These are phyloP conservation scores for Ephemerocybe angulata DNA, from an alignment of 768 basidiomycete species.

Conservation along the genomic window DNA sequence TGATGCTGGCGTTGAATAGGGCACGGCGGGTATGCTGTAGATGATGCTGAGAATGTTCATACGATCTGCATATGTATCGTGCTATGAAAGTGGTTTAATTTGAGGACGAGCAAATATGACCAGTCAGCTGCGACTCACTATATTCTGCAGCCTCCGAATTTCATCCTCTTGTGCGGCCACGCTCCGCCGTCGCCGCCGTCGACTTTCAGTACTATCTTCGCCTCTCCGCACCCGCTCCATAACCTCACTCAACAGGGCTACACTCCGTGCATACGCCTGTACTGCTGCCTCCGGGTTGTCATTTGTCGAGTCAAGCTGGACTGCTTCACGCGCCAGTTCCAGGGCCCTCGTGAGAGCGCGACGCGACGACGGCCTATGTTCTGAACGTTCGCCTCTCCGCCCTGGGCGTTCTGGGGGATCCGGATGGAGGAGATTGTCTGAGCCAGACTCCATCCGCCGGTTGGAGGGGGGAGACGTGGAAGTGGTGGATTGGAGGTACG, in stretches of 20 bases:
- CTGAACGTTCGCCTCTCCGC: slow-evolving; percentile 22
- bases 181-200: slow-evolving; percentile 63
- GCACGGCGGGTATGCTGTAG: slow-evolving; percentile 78
- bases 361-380: slow-evolving; percentile 67
- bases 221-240: slow-evolving; percentile 89
- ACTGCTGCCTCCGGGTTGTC: slow-evolving; percentile 88
- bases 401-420: background rate
- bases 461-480: slow-evolving; percentile 19
- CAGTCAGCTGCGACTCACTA: slow-evolving; percentile 49
- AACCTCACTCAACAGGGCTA: slow-evolving; percentile 82
- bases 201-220: slow-evolving; percentile 72
- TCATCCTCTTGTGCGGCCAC: slow-evolving; percentile 91
- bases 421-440: slow-evolving; percentile 22
- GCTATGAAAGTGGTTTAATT: slow-evolving; percentile 43
- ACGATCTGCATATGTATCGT: slow-evolving; percentile 92
- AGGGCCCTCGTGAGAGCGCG: slow-evolving; percentile 82
- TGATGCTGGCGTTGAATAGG: slow-evolving; percentile 56
- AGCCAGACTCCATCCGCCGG: slow-evolving; percentile 17
- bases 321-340: slow-evolving; percentile 86
- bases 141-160: slow-evolving; percentile 79
- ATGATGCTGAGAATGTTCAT: slow-evolving; percentile 91
- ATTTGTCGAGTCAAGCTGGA: slow-evolving; percentile 81
- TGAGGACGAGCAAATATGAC: slow-evolving; percentile 3
- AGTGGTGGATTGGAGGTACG: slow-evolving; percentile 41
- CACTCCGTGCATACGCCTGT: slow-evolving; percentile 83